Base-by-base conservation (phyloP, 2,329 filamentous ascomycete genomes). In the Annulohypoxylon truncatum region DNA sequence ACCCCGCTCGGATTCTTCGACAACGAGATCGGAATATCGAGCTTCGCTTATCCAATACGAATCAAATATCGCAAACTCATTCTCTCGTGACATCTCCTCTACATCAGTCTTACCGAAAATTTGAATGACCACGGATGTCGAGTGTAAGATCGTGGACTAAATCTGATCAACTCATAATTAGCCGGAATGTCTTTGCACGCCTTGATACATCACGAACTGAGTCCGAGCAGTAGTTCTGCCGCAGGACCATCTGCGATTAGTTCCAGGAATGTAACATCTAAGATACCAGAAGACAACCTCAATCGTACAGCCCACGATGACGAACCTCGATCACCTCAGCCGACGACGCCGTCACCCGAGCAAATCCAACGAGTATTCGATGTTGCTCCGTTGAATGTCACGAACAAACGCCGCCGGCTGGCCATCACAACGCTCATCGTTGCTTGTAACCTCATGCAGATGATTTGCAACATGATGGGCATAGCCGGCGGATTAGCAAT, bases 381-480 rank as follows among this genome's bases (percentile, higher is more conserved):
- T 18, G 68, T 69, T 26, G 66, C 66, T 33, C 66, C 68, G 9
- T 44, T 66, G 13, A 68, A 68, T 40, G 55, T 68, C 13, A 61
- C 61, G n/a, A 67, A 64, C 15, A 66, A 64, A 28, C 22, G 50
- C 5, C 61, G 66, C 13, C 63, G 68, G 18, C 18, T 63, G 9
- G 47, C 47, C 26, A 69, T 65, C 28, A 67, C 68, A 4, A 60
- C 48, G 20, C 50, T 69, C 24, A 73, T 61, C 46, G 55, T 66
- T 20, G 57, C 31, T 28, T 63, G 40, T 35, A 62, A 68, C 29
- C 48, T 67, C 33, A 77, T 64, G 48, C 61, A 71, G 73, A 77
- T 77, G 64, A 72, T 75, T 10, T 74, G 75, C 31, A 77, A 74
- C 51, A 73, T 75, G 24, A 65, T 73, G n/a, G 77, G 76, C 3